Conservation (phyloP, 2,329 filamentous ascomycete species). For the Penicillium capsulatum region DNA sequence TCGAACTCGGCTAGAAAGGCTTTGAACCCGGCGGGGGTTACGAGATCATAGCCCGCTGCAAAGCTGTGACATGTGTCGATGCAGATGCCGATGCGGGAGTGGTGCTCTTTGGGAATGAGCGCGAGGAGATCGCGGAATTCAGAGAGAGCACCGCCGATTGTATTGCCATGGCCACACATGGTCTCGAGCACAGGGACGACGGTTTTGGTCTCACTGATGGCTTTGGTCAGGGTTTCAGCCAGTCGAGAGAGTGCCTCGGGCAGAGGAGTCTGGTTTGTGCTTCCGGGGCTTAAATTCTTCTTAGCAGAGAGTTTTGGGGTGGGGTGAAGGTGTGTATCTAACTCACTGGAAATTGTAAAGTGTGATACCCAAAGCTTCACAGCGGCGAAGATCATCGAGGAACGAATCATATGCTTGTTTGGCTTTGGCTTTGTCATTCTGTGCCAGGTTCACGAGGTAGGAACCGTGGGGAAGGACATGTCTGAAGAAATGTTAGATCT, state of each 20-base stretch:
- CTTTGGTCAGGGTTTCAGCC: slow-evolving; percentile 74
- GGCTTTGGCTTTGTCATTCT: slow-evolving; percentile 73
- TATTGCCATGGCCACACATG: slow-evolving; percentile 87
- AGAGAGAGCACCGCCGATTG: slow-evolving; percentile 79
- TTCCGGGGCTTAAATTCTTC: slow-evolving; percentile 60
- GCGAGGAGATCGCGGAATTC: slow-evolving; percentile 82
- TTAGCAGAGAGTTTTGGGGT: slow-evolving; percentile 4
- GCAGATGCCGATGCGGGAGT: slow-evolving; percentile 83
- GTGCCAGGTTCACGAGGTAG: slow-evolving; percentile 93
- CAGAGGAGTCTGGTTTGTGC: slow-evolving; percentile 64
- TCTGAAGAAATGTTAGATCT: slow-evolving; percentile 28
- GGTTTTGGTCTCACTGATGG: slow-evolving; percentile 68
- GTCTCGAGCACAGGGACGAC: slow-evolving; percentile 89
- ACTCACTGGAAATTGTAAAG: slow-evolving; percentile 91
- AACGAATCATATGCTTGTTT: slow-evolving; percentile 82
- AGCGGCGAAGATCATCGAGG: slow-evolving; percentile 79
- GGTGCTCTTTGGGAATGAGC: slow-evolving; percentile 65
- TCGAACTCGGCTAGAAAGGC: slow-evolving; percentile 74
- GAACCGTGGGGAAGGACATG: slow-evolving; percentile 88
- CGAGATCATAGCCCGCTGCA: slow-evolving; percentile 86
- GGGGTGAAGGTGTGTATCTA: no score
- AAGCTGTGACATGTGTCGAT: slow-evolving; percentile 97
- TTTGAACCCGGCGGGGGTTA: slow-evolving; percentile 67
- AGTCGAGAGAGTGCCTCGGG: slow-evolving; percentile 71
- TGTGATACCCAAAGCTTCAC: slow-evolving; percentile 76